Evolutionary conservation across 257 asterid genomes (phyloP).

Genomic region (Verbascum thapsus): DNA sequence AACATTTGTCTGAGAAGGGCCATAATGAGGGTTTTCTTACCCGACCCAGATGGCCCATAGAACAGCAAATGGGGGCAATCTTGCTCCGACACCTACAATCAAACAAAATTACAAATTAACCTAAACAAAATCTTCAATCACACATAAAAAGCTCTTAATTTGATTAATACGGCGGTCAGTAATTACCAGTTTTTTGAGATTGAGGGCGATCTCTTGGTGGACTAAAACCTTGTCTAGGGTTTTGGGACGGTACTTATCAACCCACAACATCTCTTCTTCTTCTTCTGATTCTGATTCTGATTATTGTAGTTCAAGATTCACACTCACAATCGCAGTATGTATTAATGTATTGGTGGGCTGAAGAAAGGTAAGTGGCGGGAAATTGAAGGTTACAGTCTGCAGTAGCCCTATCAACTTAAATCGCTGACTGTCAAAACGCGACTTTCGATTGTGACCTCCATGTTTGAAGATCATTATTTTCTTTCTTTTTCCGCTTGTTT

Average conservation of each 20-base stretch:
- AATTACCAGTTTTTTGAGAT: slow-evolving; percentile 85
- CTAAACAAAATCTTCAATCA: slow-evolving; percentile 9
- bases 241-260: slow-evolving; percentile 93
- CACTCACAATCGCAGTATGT: neutral
- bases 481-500: neutral
- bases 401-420: slow-evolving; percentile 15
- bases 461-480: neutral
- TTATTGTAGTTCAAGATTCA: neutral
- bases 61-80: slow-evolving; percentile 96
- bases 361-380: slow-evolving; percentile 48
- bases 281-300: slow-evolving; percentile 11
- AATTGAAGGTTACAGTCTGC: slow-evolving; percentile 25
- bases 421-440: slow-evolving; percentile 16
- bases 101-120: slow-evolving; percentile 11
- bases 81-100: slow-evolving; percentile 74
- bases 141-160: neutral
- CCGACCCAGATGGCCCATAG: slow-evolving; percentile 96
- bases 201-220: slow-evolving; percentile 81
- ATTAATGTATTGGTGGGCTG: slow-evolving; percentile 2
- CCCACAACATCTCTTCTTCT: slow-evolving; percentile 80
- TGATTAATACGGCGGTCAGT: neutral
- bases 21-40: slow-evolving; percentile 96
- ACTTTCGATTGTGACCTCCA: neutral
- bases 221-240: slow-evolving; percentile 83
- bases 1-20: slow-evolving; percentile 93